Conservation (phyloP, 2,329 filamentous ascomycete species). For the Xylaria digitata region DNA sequence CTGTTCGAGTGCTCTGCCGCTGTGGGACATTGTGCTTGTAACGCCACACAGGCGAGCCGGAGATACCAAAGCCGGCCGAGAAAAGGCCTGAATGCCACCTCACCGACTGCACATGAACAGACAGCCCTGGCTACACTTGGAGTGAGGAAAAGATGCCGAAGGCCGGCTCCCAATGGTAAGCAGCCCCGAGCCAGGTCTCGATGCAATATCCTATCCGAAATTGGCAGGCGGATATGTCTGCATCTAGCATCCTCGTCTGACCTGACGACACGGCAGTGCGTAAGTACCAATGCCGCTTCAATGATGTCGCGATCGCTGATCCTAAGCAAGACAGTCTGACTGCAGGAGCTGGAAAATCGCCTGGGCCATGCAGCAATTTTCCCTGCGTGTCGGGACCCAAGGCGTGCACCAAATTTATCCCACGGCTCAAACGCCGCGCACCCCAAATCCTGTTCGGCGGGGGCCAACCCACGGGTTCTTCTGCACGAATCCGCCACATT, state of each 20-base stretch:
- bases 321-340: constrained; percentile 12
- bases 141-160: constrained; percentile 37
- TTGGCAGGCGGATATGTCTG: constrained; percentile 35
- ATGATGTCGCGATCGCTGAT: constrained; percentile 23
- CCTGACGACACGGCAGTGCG: constrained; percentile 24
- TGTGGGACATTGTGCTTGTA: constrained; percentile 31
- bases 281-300: constrained; percentile 25
- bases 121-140: constrained; percentile 27
- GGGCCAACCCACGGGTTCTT: constrained; percentile 15
- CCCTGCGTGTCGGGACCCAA: constrained; percentile 29
- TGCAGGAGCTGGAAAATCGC: constrained; percentile 34
- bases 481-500: constrained; percentile 32
- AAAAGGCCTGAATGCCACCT: constrained; percentile 27
- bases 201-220: constrained; percentile 34
- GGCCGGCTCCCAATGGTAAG: constrained; percentile 36
- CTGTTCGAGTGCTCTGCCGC: constrained; percentile 22
- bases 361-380: constrained; percentile 17
- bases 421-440: constrained; percentile 20
- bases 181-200: constrained; percentile 21
- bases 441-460: constrained; percentile 13
- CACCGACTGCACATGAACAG: constrained; percentile 26
- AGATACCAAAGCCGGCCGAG: constrained; percentile 31
- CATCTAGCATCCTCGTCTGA: constrained; percentile 25
- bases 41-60: constrained; percentile 32
- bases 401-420: constrained; percentile 20